Evolutionary conservation across 345 rosid species (phyloP).

Genomic region (Arabidopsis suecica): DNA sequence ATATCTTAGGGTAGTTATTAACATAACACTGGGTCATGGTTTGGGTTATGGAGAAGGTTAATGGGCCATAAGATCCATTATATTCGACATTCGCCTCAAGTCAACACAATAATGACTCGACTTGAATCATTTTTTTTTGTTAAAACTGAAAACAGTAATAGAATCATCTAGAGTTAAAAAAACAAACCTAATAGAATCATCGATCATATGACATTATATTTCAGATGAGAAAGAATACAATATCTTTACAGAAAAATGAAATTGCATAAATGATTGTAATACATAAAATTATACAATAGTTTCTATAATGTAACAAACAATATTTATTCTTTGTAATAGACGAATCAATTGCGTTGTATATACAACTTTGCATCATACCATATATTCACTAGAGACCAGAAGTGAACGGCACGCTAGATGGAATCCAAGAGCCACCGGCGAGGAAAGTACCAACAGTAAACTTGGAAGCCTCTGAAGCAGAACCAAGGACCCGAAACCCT

Average conservation of each 20-base stretch:
- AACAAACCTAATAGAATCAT: no score
- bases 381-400: conserved; percentile 48
- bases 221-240: conserved; percentile 1
- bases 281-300: neutral
- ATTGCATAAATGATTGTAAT: conserved; percentile 8
- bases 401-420: conserved; percentile 54
- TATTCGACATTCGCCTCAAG: neutral
- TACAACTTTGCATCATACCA: conserved; percentile 29
- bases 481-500: conserved; percentile 53
- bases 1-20: no score
- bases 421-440: conserved; percentile 61
- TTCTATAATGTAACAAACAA: conserved; percentile 1
- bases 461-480: conserved; percentile 53
- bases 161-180: no score
- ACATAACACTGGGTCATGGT: no score
- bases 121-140: neutral
- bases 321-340: conserved; percentile 20
- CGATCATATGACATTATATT: no score
- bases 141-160: no score
- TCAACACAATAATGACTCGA: neutral
- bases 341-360: conserved; percentile 34
- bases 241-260: neutral
- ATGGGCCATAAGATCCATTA: neutral
- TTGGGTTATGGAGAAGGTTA: neutral
- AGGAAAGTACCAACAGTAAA: conserved; percentile 60